Percentiles rank a stretch among this genome's conserved stretches.
These are phyloP conservation scores for Fusarium sp. DNA, from an alignment of 2,329 filamentous ascomycete species.

Conservation along the genomic window DNA sequence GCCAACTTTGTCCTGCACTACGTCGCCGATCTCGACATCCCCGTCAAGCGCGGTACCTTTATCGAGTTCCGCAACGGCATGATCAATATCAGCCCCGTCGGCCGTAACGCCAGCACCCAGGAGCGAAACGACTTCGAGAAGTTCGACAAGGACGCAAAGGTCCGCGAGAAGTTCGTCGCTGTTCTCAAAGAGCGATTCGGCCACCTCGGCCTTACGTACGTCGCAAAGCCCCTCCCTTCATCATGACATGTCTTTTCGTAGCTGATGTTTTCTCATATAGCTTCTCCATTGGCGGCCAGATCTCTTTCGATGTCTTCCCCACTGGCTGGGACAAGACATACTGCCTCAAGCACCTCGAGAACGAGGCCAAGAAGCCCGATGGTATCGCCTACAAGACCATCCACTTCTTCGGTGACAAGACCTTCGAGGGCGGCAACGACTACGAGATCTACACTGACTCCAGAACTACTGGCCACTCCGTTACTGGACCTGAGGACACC, in stretches of 20 bases:
- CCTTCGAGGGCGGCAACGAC: slow-evolving; percentile 90
- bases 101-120: slow-evolving; percentile 84
- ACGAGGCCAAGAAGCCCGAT: slow-evolving; percentile 77
- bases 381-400: slow-evolving; percentile 86
- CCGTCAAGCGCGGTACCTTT: slow-evolving; percentile 86
- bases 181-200: slow-evolving; percentile 84
- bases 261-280: slow-evolving; percentile 57
- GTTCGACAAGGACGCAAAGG: slow-evolving; percentile 82
- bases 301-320: slow-evolving; percentile 98
- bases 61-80: slow-evolving; percentile 92
- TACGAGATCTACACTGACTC: slow-evolving; percentile 90
- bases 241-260: slow-evolving; percentile 1
- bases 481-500: slow-evolving; percentile 86
- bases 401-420: slow-evolving; percentile 99
- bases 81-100: slow-evolving; percentile 87
- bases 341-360: slow-evolving; percentile 88
- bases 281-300: slow-evolving; percentile 95
- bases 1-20: slow-evolving; percentile 84
- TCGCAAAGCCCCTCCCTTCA: slow-evolving; percentile 44
- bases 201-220: slow-evolving; percentile 86
- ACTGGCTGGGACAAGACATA: slow-evolving; percentile 99
- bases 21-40: slow-evolving; percentile 85
- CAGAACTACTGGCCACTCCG: slow-evolving; percentile 87
- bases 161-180: slow-evolving; percentile 82
- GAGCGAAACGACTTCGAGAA: slow-evolving; percentile 87